These are phyloP conservation scores for Tetrahymena borealis DNA, from an alignment of 73 alveolate species.

Conservation along the genomic window DNA sequence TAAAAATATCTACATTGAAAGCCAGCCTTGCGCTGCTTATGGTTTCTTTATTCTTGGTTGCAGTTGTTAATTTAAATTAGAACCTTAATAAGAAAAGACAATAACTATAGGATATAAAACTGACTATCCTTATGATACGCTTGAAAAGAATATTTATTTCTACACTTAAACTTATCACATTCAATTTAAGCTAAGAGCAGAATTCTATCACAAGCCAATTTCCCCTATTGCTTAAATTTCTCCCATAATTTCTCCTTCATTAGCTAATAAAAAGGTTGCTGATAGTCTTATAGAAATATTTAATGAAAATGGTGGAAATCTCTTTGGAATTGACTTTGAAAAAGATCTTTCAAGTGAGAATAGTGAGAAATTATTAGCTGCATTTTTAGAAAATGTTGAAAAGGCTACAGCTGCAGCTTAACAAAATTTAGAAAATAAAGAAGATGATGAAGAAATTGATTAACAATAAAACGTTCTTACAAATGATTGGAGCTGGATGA, in stretches of 20 bases:
- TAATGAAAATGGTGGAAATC: not conserved
- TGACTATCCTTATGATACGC: not conserved
- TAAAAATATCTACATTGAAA: not conserved
- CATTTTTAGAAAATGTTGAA: not conserved
- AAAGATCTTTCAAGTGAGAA: not conserved
- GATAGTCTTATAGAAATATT: not conserved
- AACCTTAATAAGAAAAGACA: not conserved
- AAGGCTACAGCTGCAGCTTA: not conserved
- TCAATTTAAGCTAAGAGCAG: not conserved
- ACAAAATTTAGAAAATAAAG: not conserved
- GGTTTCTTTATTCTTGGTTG: not conserved
- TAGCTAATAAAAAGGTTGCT: not conserved
- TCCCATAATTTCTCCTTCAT: not conserved
- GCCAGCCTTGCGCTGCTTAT: not conserved
- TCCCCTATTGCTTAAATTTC: not conserved
- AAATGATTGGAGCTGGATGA: no score
- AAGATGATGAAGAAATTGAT: no score
- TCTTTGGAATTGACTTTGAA: not conserved
- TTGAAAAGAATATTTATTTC: not conserved
- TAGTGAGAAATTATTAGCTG: not conserved
- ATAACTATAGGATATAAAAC: not conserved
- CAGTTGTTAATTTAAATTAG: not conserved
- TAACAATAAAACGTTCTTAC: no score
- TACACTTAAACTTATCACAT: not conserved
- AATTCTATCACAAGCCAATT: not conserved